Base-by-base conservation (phyloP, 305 asterid genomes). In the Stenogyne calaminthoides region DNA sequence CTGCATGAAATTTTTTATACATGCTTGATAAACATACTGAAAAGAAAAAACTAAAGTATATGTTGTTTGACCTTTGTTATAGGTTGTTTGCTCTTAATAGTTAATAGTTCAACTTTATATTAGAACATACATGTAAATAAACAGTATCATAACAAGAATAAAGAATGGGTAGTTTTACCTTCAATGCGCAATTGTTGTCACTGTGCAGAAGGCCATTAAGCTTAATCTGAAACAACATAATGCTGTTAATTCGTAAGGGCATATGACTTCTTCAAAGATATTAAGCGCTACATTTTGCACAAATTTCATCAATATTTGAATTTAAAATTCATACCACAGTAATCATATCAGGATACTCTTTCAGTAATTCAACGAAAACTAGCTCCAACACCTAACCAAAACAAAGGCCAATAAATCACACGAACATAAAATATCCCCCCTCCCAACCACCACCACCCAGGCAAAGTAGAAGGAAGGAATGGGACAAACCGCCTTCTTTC, bases 171-270 rank as follows among this genome's bases (percentile, higher is more conserved):
- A 47, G 54, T 67, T 73, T 42, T 19, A 95, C 99, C 99, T 95
- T 95, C 75, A 92, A 67, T 29, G 98, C 98, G 57, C 96, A 92
- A 79, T 86, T 95, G 77, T 90, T 91, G 42, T 95, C 98, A 32
- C 89, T 80, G 74, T 92, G 99, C 79, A 95, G 83, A 70, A 94
- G 88, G 64, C 99, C 99, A 70, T 85, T 88, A 70, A 95, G 92
- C 82, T 86, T 95, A 78, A 95, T 83, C 99, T 92, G 91, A 78
- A 81, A 74, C 14, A 71, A 15, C 74, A 64, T 27, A 73, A 68
- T 18, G 68, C 44, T 19, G 47, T 64, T 68, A 64, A 77, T 49
- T 15, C 65, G 71, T 47, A 74, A 52, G 71, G 52, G 39, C 7
- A 8, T n/a, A 20, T 7, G 18, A 51, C 34, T 19, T 62, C 4